These are phyloP conservation scores for Cyberlindnera amylophila DNA, from an alignment of 805 yeast genomes.

Conservation along the genomic window DNA sequence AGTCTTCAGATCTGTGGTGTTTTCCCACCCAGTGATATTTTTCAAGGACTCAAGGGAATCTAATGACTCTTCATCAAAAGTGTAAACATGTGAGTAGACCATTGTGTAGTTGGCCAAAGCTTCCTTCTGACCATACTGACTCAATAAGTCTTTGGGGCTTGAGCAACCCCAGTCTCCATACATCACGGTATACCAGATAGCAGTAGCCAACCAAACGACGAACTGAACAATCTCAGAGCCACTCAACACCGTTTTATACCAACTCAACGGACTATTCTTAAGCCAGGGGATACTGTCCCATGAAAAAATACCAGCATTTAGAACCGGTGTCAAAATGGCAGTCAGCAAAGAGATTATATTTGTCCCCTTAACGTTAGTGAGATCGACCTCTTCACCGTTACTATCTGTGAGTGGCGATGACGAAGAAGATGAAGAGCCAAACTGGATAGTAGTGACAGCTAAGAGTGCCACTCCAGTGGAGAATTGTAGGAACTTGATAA, in stretches of 20 bases:
- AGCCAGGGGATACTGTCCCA: neutral
- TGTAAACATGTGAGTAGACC: neutral
- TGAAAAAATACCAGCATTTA: neutral
- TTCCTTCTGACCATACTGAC: conserved; percentile 3
- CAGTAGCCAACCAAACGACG: conserved; percentile 3
- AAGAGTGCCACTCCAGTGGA: too few relatives aligned
- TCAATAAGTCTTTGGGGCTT: neutral
- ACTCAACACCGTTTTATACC: neutral
- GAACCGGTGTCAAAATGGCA: conserved; percentile 1
- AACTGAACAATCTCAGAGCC: conserved; percentile 2
- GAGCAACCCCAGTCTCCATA: conserved; percentile 5
- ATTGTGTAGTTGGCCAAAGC: neutral
- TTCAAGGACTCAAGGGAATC: neutral
- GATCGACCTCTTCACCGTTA: neutral
- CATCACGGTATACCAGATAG: conserved; percentile 3
- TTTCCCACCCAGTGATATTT: too few relatives aligned
- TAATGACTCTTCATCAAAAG: neutral
- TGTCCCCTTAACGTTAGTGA: neutral
- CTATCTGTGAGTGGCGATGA: too few relatives aligned
- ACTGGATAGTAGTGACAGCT: too few relatives aligned
- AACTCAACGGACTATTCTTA: neutral
- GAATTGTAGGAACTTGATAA: too few relatives aligned
- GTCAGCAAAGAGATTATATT: conserved; percentile 4
- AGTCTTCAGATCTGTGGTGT: neutral
- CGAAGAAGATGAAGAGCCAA: too few relatives aligned